These are phyloP conservation scores for Cyclotella atomus DNA, from an alignment of 108 stramenopile genomes.

Conservation along the genomic window DNA sequence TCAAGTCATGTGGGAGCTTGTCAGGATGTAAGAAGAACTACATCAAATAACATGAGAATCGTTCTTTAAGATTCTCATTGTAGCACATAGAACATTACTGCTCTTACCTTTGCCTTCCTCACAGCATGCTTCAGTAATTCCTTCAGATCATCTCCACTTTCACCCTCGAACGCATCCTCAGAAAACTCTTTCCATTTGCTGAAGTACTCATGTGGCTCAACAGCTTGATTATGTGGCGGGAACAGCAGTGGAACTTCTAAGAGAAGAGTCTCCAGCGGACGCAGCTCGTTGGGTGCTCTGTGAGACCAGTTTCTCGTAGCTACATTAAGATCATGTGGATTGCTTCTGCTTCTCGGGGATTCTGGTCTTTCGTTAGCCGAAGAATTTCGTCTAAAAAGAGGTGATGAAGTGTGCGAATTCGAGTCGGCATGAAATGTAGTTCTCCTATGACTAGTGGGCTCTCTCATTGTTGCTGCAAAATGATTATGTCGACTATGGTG, in stretches of 20 bases:
- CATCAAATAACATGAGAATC: not conserved
- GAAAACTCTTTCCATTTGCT: not conserved
- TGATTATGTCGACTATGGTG: not conserved
- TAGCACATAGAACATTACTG: too few relatives aligned
- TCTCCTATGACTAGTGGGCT: not conserved
- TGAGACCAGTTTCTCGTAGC: not conserved
- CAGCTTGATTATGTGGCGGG: not conserved
- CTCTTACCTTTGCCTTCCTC: not conserved
- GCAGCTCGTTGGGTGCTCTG: not conserved
- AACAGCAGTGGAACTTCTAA: not conserved
- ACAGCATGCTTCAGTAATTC: not conserved
- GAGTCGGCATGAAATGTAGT: too few relatives aligned
- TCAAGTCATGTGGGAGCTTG: not conserved
- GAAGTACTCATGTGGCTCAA: conserved; percentile 2
- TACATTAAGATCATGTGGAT: not conserved
- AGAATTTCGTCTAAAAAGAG: too few relatives aligned
- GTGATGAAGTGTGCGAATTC: too few relatives aligned
- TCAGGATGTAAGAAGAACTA: not conserved
- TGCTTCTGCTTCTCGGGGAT: not conserved
- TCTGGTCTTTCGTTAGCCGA: not conserved
- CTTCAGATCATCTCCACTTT: not conserved
- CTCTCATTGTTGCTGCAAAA: not conserved
- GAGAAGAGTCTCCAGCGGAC: not conserved
- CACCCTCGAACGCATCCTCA: not conserved
- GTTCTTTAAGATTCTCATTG: too few relatives aligned